Base-by-base conservation (phyloP, 495 filamentous ascomycete species). In the Cenococcum geophilum region DNA sequence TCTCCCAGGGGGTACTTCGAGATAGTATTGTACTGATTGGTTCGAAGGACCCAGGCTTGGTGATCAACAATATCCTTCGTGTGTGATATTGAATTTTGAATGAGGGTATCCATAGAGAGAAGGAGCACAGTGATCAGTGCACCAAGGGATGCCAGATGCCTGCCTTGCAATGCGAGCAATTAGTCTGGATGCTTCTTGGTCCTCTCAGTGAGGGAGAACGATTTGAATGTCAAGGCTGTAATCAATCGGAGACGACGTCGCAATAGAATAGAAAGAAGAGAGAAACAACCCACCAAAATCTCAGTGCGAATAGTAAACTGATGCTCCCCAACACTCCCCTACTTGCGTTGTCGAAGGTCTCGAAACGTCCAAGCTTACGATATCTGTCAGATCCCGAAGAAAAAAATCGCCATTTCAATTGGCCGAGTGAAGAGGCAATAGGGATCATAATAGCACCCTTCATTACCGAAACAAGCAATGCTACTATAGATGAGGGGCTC, bases 281-380 rank as follows among this genome's bases (percentile, higher is more conserved):
- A 21, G n/a, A 21, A 18, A n/a, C n/a, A 34, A 35, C 52, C 14
- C 16, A 55, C 52, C 56, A 63, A 25, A 63, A 47, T 12, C 32
- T 43, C 10, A 63, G 36, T 12, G 58, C 34, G 12, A 43, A 58
- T 0, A 59, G 20, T 35, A 59, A 42, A 21, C 61, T 21, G 5
- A 58, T 12, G 12, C 34, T 53, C 6, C 55, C 55, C 18, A 59
- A 47, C 5, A 35, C 51, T 5, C 61, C 61, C 20, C 61, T 51
- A 32, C 61, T 63, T 16, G 60, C 60, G n/a, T 63, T 55, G 43
- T 63, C 60, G 25, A 58, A 63, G 5, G 53, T 23, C 6, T 63
- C 60, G 25, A 63, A 37, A 45, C 59, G 55, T 8, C 14, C 32
- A 22, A 59, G 20, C 22, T 35, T 47, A 32, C 48, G 45, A 37